Evolutionary conservation across 2,329 filamentous ascomycete species (phyloP).

Genomic region (Cercospora citrullina): DNA sequence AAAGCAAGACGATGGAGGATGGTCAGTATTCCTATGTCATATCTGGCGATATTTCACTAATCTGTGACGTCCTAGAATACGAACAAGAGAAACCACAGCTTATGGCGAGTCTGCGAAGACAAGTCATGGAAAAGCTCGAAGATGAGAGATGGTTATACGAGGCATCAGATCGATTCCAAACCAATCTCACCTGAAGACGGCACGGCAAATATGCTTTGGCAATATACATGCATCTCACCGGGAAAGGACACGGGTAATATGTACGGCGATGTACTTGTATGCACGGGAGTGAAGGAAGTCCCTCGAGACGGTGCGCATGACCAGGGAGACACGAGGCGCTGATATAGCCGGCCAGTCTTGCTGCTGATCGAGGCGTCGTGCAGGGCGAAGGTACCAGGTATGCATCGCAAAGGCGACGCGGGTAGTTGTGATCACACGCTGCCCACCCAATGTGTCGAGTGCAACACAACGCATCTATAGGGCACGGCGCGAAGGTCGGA

Average conservation of each 20-base stretch:
- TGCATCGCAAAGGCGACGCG: background rate
- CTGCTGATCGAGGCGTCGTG: background rate
- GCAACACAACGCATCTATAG: background rate
- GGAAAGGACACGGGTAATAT: background rate
- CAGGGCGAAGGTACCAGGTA: background rate
- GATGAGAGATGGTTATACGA: conserved; percentile 35
- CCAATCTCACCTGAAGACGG: conserved; percentile 2
- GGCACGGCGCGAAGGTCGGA: background rate
- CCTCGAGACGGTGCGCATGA: background rate
- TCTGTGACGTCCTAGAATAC: conserved; percentile 26
- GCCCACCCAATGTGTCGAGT: conserved; percentile 2
- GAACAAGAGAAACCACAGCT: conserved; percentile 28
- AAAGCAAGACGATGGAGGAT: conserved; percentile 30
- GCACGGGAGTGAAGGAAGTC: background rate
- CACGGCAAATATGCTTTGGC: background rate
- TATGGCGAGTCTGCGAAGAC: conserved; percentile 28
- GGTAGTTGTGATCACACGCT: background rate
- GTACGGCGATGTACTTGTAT: background rate
- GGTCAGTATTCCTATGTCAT: conserved; percentile 21
- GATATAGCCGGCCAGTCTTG: background rate
- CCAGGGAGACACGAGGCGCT: background rate
- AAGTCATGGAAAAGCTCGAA: conserved; percentile 32
- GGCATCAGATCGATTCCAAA: conserved; percentile 22
- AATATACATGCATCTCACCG: background rate
- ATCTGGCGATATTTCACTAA: background rate